Evolutionary conservation across 2,329 filamentous ascomycete species (phyloP), one percentile per base, ranked within the genome.

Genomic region (Nigrospora osmanthi): DNA sequence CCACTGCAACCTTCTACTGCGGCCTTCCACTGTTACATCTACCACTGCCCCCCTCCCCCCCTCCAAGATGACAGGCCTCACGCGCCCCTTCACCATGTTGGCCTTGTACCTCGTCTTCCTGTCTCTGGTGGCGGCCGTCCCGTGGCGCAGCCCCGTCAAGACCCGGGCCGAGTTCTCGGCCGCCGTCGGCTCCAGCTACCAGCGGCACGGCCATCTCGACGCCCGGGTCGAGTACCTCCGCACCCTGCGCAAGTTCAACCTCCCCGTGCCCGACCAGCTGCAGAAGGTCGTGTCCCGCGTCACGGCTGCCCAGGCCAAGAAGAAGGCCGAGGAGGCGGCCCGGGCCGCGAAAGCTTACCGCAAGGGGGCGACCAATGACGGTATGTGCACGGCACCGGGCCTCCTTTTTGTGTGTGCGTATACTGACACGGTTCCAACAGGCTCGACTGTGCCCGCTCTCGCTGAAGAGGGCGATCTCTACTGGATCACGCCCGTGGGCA

Each of bases 401-500:
- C 19, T 9, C 6, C 5, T 42, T 6, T 5, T 39, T 46, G 19
- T 47, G 40, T 5, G 38, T 46, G 19, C 46, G 40, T 32, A 35
- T 35, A 35, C 34, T 35, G 34, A 35, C 34, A 28, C 11, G 34
- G 34, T 2, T 28, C n/a, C 50, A 10, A 10, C 32, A 66, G 65
- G 61, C 47, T 59, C 61, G 5, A 49, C 52, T 5, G 57, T 65
- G 12, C 55, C 62, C 15, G 63, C 69, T 4, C 48, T 58, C 38
- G 61, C 69, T 2, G 54, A 70, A 19, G 59, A 63, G 16, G 65
- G 59, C 16, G 71, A 74, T 49, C 56, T 69, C 43, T 59, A 69
- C 43, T 74, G 65, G 58, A 56, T 72, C 23, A 62, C 67, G 30
- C 65, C 73, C 28, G 53, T 73, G 23, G 56, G 66, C 40, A 55